phyloP scores from a whole-genome alignment of 169 alveolate genomes.

The Babesia ovata region DNA sequence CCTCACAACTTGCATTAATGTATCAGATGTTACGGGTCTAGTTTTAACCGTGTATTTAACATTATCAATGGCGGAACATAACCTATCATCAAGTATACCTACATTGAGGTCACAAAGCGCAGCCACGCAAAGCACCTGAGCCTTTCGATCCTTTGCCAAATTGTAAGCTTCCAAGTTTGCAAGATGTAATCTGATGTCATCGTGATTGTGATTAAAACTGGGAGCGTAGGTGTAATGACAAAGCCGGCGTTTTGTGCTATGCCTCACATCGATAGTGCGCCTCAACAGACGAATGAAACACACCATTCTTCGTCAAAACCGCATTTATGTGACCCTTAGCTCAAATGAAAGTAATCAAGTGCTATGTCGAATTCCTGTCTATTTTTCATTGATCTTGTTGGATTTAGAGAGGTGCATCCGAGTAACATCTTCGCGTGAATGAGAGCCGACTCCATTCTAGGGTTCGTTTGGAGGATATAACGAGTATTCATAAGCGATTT shows the following conservation, averaged over 20 bases:
- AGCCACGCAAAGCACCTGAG: slow-evolving; percentile 3
- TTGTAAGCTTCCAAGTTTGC: background rate
- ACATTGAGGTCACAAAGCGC: slow-evolving; percentile 5
- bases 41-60: background rate
- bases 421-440: slow-evolving; percentile 59
- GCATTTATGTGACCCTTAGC: background rate
- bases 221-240: too few species aligned
- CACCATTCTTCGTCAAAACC: background rate
- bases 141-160: background rate
- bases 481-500: slow-evolving; percentile 54
- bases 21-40: background rate
- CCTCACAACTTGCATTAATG: slow-evolving; percentile 6
- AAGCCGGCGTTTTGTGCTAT: background rate
- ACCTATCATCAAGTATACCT: slow-evolving; percentile 46
- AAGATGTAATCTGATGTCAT: background rate
- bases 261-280: background rate
- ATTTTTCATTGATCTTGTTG: background rate
- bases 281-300: background rate
- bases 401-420: slow-evolving; percentile 22
- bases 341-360: slow-evolving; percentile 27
- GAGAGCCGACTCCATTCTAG: slow-evolving; percentile 26
- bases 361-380: background rate
- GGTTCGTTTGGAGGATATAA: slow-evolving; percentile 30
- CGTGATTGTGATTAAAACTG: background rate
- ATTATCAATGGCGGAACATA: slow-evolving; percentile 1